Evolutionary conservation across 495 filamentous ascomycete species (phyloP).

Genomic region (Hypoxylon lenormandii): DNA sequence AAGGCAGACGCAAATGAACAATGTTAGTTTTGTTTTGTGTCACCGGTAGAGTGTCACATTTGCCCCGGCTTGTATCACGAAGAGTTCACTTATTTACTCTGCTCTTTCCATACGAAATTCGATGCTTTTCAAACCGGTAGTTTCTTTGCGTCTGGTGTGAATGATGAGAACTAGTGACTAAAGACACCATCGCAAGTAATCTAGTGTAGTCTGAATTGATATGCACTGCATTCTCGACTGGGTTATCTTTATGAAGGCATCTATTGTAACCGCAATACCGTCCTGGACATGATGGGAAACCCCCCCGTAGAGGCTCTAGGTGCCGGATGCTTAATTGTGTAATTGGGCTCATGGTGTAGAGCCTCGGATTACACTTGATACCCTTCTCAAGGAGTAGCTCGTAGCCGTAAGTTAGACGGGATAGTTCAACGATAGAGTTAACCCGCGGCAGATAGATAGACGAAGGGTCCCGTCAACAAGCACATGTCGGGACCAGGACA

Average conservation of each 20-base stretch:
- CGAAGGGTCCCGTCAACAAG: neutral
- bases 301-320: too few species aligned
- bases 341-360: too few species aligned
- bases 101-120: slow-evolving; percentile 19
- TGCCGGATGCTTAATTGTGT: too few species aligned
- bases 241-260: too few species aligned
- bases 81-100: slow-evolving; percentile 42
- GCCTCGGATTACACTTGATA: too few species aligned
- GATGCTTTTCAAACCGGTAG: slow-evolving; percentile 16
- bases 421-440: neutral
- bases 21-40: slow-evolving; percentile 48
- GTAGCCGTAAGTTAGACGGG: too few species aligned
- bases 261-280: too few species aligned
- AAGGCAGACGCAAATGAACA: slow-evolving; percentile 25
- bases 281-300: too few species aligned
- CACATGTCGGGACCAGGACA: neutral
- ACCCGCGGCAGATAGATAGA: neutral
- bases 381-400: too few species aligned
- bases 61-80: slow-evolving; percentile 48
- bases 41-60: slow-evolving; percentile 45
- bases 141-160: neutral
- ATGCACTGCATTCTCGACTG: too few species aligned
- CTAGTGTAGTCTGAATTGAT: too few species aligned
- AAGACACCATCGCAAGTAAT: too few species aligned
- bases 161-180: neutral